A percentile compares a stretch with the other conserved stretches of the same genome.
These are phyloP conservation scores for Pyricularia sp. DNA, from an alignment of 2,329 filamentous ascomycete genomes.

Conservation along the genomic window DNA sequence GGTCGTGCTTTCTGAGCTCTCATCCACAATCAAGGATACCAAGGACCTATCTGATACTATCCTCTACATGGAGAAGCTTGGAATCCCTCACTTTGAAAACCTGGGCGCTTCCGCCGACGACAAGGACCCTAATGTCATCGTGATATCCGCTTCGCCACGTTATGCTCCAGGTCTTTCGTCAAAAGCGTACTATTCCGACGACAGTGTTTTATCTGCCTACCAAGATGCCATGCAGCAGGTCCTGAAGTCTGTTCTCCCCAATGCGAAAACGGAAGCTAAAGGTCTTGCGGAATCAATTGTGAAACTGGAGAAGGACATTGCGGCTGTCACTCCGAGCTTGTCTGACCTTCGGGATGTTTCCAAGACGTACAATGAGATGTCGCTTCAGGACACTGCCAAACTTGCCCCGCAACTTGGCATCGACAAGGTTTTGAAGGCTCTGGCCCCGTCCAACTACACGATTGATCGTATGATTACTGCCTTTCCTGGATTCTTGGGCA, in stretches of 20 bases:
- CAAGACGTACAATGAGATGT: conserved; percentile 58
- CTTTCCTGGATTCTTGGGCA: conserved; percentile 50
- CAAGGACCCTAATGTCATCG: conserved; percentile 27
- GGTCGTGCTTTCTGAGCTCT: conserved; percentile 43
- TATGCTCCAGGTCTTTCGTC: conserved; percentile 49
- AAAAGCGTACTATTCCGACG: conserved; percentile 51
- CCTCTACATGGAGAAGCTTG: conserved; percentile 33
- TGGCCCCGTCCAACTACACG: conserved; percentile 41
- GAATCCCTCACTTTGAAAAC: conserved; percentile 27
- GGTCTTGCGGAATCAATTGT: conserved; percentile 29
- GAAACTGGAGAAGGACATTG: conserved; percentile 53
- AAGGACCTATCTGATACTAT: conserved; percentile 33
- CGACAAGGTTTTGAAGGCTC: conserved; percentile 36
- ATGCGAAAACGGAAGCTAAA: not conserved
- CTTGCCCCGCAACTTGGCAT: conserved; percentile 49
- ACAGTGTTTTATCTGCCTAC: conserved; percentile 42
- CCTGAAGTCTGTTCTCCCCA: conserved; percentile 17
- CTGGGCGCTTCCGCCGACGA: conserved; percentile 31
- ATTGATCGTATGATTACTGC: conserved; percentile 46
- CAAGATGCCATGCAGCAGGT: conserved; percentile 31
- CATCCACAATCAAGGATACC: conserved; percentile 26
- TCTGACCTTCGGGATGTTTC: conserved; percentile 10
- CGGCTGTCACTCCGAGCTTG: conserved; percentile 39
- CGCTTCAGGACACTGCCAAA: conserved; percentile 41
- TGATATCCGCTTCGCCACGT: conserved; percentile 31